phyloP scores from a whole-genome alignment of 495 filamentous ascomycete genomes.

The Talaromyces liani region DNA sequence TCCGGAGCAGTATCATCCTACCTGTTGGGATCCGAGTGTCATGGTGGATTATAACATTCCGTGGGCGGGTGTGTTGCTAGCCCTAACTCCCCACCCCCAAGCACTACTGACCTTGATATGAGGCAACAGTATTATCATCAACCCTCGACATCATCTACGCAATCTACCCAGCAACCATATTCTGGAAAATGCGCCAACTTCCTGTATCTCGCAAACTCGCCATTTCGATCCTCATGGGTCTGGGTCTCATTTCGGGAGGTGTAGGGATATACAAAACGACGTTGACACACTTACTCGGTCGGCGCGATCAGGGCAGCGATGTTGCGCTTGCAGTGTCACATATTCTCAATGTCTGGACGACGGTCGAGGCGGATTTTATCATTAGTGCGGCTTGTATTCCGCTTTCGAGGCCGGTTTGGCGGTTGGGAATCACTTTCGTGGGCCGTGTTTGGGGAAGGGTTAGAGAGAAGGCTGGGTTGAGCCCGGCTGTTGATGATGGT shows the following conservation, averaged over 20 bases:
- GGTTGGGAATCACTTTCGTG: not conserved
- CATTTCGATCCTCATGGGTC: conserved; percentile 1
- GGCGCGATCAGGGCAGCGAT: not conserved
- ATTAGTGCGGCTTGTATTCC: conserved; percentile 4
- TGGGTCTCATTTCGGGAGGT: not conserved
- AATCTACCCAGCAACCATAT: conserved; percentile 6
- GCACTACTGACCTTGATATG: no score
- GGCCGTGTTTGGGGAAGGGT: not conserved
- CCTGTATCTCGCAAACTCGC: not conserved
- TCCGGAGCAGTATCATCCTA: not conserved
- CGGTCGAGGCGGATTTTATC: not conserved
- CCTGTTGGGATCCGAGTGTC: not conserved
- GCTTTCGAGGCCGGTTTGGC: conserved; percentile 2
- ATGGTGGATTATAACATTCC: not conserved
- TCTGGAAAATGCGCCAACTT: not conserved
- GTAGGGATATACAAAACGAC: conserved; percentile 5
- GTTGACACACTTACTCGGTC: not conserved
- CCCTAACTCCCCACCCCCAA: not conserved
- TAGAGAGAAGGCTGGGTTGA: not conserved
- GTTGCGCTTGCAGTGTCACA: not conserved
- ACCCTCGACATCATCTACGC: conserved; percentile 1
- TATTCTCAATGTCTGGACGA: not conserved
- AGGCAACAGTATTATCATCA: not conserved
- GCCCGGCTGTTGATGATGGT: conserved; percentile 1
- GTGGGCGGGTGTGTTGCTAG: not conserved